Evolutionary conservation across 2,329 filamentous ascomycete species (phyloP).

Genomic region (Alternaria solani): DNA sequence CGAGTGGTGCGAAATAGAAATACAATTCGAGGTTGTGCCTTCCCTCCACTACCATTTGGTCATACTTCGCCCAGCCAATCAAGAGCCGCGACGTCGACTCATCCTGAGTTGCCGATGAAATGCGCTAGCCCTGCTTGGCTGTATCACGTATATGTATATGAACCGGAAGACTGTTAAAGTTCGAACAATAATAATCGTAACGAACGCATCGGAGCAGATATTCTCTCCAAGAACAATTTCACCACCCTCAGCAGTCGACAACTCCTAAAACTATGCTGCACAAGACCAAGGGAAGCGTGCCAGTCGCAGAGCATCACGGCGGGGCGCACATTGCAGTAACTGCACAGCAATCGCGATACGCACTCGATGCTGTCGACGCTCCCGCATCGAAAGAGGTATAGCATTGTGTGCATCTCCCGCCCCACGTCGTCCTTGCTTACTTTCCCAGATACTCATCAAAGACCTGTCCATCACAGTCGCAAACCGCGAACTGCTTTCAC

Average conservation of each 20-base stretch:
- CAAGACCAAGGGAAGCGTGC: constrained; percentile 33
- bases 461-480: constrained; percentile 74
- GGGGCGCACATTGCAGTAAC: constrained; percentile 45
- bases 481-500: constrained; percentile 70
- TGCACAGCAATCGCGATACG: constrained; percentile 51
- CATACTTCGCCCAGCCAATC: constrained; percentile 13
- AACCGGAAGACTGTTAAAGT: background rate
- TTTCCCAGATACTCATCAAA: constrained; percentile 61
- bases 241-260: background rate
- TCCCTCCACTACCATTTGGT: background rate
- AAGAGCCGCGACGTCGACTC: constrained; percentile 18
- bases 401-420: background rate
- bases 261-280: constrained; percentile 35
- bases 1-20: background rate
- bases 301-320: constrained; percentile 29
- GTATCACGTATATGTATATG: background rate
- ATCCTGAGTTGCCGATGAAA: constrained; percentile 14
- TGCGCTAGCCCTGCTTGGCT: constrained; percentile 3
- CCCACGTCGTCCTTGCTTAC: constrained; percentile 4
- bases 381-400: constrained; percentile 49
- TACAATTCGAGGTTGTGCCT: background rate
- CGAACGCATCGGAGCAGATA: background rate
- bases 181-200: background rate
- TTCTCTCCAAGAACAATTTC: background rate
- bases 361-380: constrained; percentile 50